phyloP scores from a whole-genome alignment of 768 basidiomycete genomes.

The Xerocomus brunneocitrinus region DNA sequence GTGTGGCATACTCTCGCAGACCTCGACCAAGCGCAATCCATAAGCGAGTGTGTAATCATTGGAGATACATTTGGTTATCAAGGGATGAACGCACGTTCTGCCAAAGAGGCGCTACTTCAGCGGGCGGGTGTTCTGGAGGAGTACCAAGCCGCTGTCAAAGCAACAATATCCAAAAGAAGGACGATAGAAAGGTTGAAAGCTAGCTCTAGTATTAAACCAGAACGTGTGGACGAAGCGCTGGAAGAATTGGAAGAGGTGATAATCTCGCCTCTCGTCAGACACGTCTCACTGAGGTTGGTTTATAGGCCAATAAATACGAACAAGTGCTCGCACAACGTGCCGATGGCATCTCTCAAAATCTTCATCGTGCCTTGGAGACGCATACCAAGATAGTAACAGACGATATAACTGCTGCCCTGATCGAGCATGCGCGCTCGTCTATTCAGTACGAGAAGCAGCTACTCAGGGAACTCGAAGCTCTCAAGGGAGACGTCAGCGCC shows the following conservation, averaged over 20 bases:
- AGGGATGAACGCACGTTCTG: slow-evolving; percentile 93
- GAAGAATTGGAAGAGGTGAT: slow-evolving; percentile 89
- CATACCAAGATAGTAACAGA: slow-evolving; percentile 88
- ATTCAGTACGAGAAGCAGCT: slow-evolving; percentile 90
- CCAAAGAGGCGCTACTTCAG: slow-evolving; percentile 90
- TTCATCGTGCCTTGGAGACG: slow-evolving; percentile 79
- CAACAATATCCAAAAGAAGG: slow-evolving; percentile 87
- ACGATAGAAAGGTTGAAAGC: slow-evolving; percentile 87
- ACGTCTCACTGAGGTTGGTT: slow-evolving; percentile 9
- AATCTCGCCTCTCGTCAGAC: slow-evolving; percentile 8
- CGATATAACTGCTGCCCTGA: slow-evolving; percentile 83
- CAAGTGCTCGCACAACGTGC: slow-evolving; percentile 79
- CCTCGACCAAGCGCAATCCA: slow-evolving; percentile 84
- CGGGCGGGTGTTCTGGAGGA: slow-evolving; percentile 91
- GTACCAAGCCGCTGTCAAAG: slow-evolving; percentile 89
- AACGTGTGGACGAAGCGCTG: slow-evolving; percentile 84
- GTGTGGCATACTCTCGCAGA: slow-evolving; percentile 85
- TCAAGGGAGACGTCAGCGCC: slow-evolving; percentile 68
- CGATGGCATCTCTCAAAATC: slow-evolving; percentile 88
- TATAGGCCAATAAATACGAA: slow-evolving; percentile 87
- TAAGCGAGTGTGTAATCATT: slow-evolving; percentile 91
- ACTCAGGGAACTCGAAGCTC: slow-evolving; percentile 81
- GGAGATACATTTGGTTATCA: slow-evolving; percentile 98
- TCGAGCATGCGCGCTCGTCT: slow-evolving; percentile 89
- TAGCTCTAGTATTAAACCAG: slow-evolving; percentile 79